A percentile compares a stretch with the other conserved stretches of the same genome.
Conservation (phyloP, 148 eudicot species). For the Hydrangea macrophylla region DNA sequence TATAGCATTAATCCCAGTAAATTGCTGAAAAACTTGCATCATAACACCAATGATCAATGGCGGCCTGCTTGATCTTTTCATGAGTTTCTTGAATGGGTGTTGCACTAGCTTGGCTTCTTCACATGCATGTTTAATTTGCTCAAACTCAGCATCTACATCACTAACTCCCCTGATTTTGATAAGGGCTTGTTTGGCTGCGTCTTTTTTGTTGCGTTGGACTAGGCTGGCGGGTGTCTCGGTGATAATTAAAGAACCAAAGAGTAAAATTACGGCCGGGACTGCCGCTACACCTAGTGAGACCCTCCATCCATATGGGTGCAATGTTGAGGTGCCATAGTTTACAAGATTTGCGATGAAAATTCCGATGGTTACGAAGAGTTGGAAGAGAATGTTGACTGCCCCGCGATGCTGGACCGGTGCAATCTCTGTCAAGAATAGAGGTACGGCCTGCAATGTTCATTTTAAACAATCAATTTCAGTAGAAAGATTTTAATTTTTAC, state of each 20-base stretch:
- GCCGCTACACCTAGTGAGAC: constrained; percentile 49
- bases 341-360: constrained; percentile 56
- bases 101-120: constrained; percentile 29
- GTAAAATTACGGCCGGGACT: constrained; percentile 37
- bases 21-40: constrained; percentile 56
- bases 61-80: constrained; percentile 32
- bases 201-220: constrained; percentile 29
- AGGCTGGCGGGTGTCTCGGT: constrained; percentile 53
- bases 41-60: constrained; percentile 29
- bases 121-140: constrained; percentile 34
- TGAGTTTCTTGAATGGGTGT: constrained; percentile 41
- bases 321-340: constrained; percentile 40
- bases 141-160: constrained; percentile 35
- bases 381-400: constrained; percentile 69
- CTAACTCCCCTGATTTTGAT: constrained; percentile 42
- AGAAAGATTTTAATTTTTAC: not conserved
- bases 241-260: constrained; percentile 45
- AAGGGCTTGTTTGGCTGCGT: constrained; percentile 25
- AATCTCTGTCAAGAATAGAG: constrained; percentile 56
- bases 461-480: no score
- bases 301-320: constrained; percentile 66
- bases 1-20: constrained; percentile 63
- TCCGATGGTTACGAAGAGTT: constrained; percentile 60
- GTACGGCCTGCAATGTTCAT: constrained; percentile 42
- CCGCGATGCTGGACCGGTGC: constrained; percentile 66